Evolutionary conservation across 1,284 basidiomycete species (phyloP).

Genomic region (Crepidotus sp.): DNA sequence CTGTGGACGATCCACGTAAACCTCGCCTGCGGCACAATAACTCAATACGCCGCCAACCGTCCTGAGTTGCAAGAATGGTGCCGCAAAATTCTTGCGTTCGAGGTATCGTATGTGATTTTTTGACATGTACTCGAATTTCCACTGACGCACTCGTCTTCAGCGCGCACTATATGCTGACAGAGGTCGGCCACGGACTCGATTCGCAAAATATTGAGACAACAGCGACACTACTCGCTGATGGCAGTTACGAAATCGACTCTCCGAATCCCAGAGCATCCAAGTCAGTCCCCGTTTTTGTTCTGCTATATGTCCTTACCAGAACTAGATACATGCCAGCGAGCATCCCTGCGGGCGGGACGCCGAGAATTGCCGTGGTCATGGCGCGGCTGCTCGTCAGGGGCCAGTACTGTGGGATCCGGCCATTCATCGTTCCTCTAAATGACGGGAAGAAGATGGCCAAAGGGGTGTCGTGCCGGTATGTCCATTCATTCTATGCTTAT

Average conservation of each 20-base stretch:
- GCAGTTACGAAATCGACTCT: constrained; percentile 30
- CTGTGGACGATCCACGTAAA: constrained; percentile 37
- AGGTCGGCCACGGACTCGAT: constrained; percentile 31
- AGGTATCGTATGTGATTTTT: constrained; percentile 20
- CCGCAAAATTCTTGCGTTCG: constrained; percentile 24
- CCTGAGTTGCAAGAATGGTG: constrained; percentile 26
- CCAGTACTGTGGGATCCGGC: constrained; percentile 20
- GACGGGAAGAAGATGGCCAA: constrained; percentile 23
- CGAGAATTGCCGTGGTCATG: constrained; percentile 25
- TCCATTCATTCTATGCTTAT: not conserved
- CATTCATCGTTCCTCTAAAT: constrained; percentile 25
- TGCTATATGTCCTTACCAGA: not conserved
- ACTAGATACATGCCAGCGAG: constrained; percentile 41
- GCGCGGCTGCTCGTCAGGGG: constrained; percentile 22
- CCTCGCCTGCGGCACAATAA: constrained; percentile 33
- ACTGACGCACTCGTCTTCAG: no score
- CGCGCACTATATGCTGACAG: no score
- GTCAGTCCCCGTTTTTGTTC: constrained; percentile 21
- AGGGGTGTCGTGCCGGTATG: constrained; percentile 23
- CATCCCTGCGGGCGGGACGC: constrained; percentile 24
- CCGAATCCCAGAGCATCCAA: constrained; percentile 30
- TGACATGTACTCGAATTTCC: no score
- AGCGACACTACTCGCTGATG: constrained; percentile 27
- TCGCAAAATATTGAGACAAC: constrained; percentile 33
- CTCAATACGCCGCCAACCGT: constrained; percentile 23